Evolutionary conservation across 225 moss, liverwort and hornwort species (phyloP), one percentile per base, ranked within the genome.

Genomic region (Marchantia polymorpha): DNA sequence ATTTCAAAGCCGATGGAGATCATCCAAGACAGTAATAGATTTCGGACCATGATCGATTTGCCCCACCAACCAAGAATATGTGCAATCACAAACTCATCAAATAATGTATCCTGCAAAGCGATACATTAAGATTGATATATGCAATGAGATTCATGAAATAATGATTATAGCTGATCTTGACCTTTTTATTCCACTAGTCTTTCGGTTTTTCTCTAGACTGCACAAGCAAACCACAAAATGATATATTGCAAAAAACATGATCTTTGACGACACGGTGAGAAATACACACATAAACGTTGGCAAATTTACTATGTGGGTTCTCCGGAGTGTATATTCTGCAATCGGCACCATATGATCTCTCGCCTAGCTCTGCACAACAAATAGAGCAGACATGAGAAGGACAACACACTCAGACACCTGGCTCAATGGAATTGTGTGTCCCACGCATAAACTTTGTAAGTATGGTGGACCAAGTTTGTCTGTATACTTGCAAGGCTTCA

Each of bases 61-160:
- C 94, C 92, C 90, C 90, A 97, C 96, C 94, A 97, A 70, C 96
- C 93, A 70, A 97, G 89, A 58, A 93, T 94, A 77, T 97, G 96
- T 50, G 96, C 96, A 81, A 97, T 88, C 10, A 97, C 96, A 83
- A 94, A 97, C 83, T 94, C 96, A 82, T 97, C 96, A 82, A 97
- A 94, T 78, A 94, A 86, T 13, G 93, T 97, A 71, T 89, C 89
- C 92, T 96, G 88, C 79, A 83, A 27, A 15, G 16, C 48, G 48
- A 48, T 9, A 27, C 25, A 63, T 23, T 47, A 17, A 47, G 48
- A 31, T 29, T 26, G 15, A 12, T 31, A 39, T 39, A 39, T 39
- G 39, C 39, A 39, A 39, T 39, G 39, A 39, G 3, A 39, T 39
- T 39, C 2, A 39, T 39, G 39, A 39, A 39, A 39, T 39, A 39